Evolutionary conservation across 140 eudicot species (phyloP).

Genomic region (Cichorium intybus): DNA sequence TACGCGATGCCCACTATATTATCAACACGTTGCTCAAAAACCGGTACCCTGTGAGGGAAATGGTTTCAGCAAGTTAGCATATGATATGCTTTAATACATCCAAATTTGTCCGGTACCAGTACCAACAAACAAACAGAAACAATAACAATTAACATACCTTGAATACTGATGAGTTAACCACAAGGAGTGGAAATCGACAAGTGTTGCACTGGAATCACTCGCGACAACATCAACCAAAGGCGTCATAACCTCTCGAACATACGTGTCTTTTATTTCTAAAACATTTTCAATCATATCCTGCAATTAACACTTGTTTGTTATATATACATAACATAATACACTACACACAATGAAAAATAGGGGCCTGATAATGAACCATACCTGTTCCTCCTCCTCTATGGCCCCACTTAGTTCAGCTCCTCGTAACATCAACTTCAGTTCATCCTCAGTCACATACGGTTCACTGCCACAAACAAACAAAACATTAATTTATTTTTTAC

Average conservation of each 20-base stretch:
- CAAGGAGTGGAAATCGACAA: constrained; percentile 75
- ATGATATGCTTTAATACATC: constrained; percentile 8
- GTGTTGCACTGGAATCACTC: constrained; percentile 85
- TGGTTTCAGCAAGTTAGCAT: too few species aligned
- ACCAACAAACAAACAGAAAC: too few species aligned
- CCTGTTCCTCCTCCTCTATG: constrained; percentile 99
- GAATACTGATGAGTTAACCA: constrained; percentile 98
- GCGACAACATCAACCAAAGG: constrained; percentile 99
- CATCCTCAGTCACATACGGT: constrained; percentile 96
- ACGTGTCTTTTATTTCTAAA: constrained; percentile 94
- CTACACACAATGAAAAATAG: too few species aligned
- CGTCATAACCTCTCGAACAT: constrained; percentile 97
- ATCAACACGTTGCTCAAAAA: constrained; percentile 93
- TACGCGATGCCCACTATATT: constrained; percentile 95
- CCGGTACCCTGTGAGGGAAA: constrained; percentile 93
- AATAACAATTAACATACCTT: constrained; percentile 44
- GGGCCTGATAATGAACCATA: constrained; percentile 22
- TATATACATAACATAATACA: too few species aligned
- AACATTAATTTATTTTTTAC: too few species aligned
- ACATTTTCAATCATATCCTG: constrained; percentile 99
- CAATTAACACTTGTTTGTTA: constrained; percentile 20
- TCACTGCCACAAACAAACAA: constrained; percentile 56
- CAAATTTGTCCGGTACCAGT: not conserved
- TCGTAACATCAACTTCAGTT: constrained; percentile 86
- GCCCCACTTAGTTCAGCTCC: constrained; percentile 99